Conservation (phyloP, 306 rosid species). For the Alnus glutinosa region DNA sequence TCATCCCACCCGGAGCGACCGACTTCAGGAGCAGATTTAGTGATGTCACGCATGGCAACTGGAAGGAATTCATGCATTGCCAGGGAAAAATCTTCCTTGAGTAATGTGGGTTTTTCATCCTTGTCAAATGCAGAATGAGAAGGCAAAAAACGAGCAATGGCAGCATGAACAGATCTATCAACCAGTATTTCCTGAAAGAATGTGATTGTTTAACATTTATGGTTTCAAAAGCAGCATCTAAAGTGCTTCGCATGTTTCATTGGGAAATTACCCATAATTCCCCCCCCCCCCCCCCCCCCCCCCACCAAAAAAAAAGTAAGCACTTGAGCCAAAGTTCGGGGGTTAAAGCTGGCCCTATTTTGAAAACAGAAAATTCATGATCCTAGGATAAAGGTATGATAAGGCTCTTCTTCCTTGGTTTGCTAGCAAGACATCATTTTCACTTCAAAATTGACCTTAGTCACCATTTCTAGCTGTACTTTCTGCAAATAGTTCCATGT, state of each 20-base stretch:
- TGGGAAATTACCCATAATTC: no score
- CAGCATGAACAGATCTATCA: conserved; percentile 90
- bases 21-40: conserved; percentile 70
- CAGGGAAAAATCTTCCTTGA: conserved; percentile 70
- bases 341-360: background rate
- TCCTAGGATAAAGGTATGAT: background rate
- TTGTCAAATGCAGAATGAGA: conserved; percentile 36
- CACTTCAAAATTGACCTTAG: background rate
- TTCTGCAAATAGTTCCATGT: background rate
- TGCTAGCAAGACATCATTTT: background rate
- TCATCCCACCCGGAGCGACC: conserved; percentile 96
- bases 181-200: conserved; percentile 83
- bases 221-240: conserved; percentile 16
- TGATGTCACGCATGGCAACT: conserved; percentile 90
- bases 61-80: conserved; percentile 96
- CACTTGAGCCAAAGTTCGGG: no score
- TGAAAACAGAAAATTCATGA: background rate
- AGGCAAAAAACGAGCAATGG: conserved; percentile 74
- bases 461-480: background rate
- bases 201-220: conserved; percentile 14
- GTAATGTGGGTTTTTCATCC: conserved; percentile 60
- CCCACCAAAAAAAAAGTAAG: no score
- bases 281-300: no score
- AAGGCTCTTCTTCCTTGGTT: background rate
- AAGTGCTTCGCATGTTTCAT: background rate